A percentile compares a stretch with the other conserved stretches of the same genome.
phyloP scores from a whole-genome alignment of 768 basidiomycete genomes.

The Macrocybe gigantea region DNA sequence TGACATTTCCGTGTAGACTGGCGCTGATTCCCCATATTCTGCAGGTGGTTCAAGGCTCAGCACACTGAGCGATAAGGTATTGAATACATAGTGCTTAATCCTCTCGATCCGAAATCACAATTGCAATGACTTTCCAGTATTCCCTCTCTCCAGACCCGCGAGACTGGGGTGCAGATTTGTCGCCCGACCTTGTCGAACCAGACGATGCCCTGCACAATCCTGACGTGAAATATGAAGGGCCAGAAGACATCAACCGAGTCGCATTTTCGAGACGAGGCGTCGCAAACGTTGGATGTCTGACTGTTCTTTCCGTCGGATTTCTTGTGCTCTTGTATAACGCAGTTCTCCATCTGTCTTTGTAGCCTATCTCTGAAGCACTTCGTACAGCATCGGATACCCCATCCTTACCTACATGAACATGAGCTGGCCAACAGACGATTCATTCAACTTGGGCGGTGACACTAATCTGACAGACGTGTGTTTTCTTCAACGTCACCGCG shows the following conservation, averaged over 20 bases:
- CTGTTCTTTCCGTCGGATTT: slow-evolving; percentile 41
- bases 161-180: slow-evolving; percentile 59
- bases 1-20: slow-evolving; percentile 11
- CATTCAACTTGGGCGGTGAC: slow-evolving; percentile 44
- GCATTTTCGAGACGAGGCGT: slow-evolving; percentile 57
- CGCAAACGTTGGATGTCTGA: slow-evolving; percentile 67
- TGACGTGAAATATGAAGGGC: slow-evolving; percentile 23
- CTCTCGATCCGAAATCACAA: not conserved
- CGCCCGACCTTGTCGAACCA: slow-evolving; percentile 47
- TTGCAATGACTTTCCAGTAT: slow-evolving; percentile 33
- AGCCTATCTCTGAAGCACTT: not conserved
- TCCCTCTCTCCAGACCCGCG: slow-evolving; percentile 61
- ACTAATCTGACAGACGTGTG: slow-evolving; percentile 59
- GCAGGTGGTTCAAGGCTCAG: slow-evolving; percentile 32
- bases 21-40: slow-evolving; percentile 41
- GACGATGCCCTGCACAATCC: slow-evolving; percentile 77
- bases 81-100: not conserved
- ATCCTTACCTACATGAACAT: slow-evolving; percentile 22
- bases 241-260: slow-evolving; percentile 28
- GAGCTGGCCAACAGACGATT: not conserved
- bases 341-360: not conserved
- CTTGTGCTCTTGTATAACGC: slow-evolving; percentile 54
- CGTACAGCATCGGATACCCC: slow-evolving; percentile 42
- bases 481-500: slow-evolving; percentile 8
- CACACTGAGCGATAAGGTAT: slow-evolving; percentile 42